phyloP scores from a whole-genome alignment of 2,329 filamentous ascomycete genomes.

The Colletotrichum truncatum region DNA sequence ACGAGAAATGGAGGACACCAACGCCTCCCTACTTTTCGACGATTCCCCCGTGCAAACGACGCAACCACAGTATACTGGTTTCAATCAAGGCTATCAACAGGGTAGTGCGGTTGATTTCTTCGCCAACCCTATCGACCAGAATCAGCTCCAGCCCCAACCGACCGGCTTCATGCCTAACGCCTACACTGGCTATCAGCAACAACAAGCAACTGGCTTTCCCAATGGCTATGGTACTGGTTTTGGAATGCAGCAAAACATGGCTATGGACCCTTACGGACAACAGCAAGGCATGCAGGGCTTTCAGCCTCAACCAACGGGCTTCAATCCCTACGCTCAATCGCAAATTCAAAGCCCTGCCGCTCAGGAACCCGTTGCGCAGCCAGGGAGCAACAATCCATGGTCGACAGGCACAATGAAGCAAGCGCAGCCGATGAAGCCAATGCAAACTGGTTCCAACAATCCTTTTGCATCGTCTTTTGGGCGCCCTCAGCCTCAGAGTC shows the following conservation, averaged over 20 bases:
- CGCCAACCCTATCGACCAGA: conserved; percentile 89
- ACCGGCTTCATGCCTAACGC: conserved; percentile 74
- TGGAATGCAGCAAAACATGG: conserved; percentile 70
- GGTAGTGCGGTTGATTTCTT: conserved; percentile 97
- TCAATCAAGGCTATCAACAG: conserved; percentile 98
- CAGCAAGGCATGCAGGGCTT: conserved; percentile 56
- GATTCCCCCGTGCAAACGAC: conserved; percentile 64
- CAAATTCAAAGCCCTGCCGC: conserved; percentile 50
- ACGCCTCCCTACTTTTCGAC: conserved; percentile 88
- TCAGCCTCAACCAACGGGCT: conserved; percentile 62
- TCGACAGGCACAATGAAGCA: conserved; percentile 69
- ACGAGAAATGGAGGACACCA: conserved; percentile 86
- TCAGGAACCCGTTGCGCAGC: conserved; percentile 71
- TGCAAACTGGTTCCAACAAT: conserved; percentile 96
- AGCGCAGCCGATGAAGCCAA: conserved; percentile 73
- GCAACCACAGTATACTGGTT: conserved; percentile 84
- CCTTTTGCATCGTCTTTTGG: conserved; percentile 84
- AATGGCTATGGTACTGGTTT: conserved; percentile 75
- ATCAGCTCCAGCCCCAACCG: conserved; percentile 78
- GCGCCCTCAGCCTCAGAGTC: conserved; percentile 66
- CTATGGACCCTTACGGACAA: conserved; percentile 75
- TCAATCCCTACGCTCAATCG: conserved; percentile 61
- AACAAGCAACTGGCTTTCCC: conserved; percentile 59
- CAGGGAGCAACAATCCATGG: conserved; percentile 96
- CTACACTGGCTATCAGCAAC: conserved; percentile 58